Evolutionary conservation across 495 filamentous ascomycete genomes (phyloP), one percentile per base, ranked within the genome.

Genomic region (Podospora pseudocomata): DNA sequence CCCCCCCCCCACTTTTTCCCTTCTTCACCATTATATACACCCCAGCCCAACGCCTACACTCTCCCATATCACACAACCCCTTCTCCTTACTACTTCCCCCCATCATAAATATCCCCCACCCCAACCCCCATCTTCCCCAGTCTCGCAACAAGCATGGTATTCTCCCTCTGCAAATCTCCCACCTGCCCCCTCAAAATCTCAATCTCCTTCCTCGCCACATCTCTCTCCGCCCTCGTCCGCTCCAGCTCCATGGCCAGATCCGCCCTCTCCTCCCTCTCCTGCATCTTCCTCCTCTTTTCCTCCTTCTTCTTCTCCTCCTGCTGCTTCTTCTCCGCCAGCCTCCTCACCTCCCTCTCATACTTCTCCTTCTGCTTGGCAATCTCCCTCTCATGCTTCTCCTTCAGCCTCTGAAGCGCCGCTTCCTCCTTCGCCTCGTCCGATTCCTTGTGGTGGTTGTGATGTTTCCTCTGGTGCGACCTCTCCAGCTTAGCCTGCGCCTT

Each of bases 401-500:
- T 79, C 57, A 87, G 74, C 77, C 86, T 85, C 62, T 78, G 72
- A 55, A 86, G 60, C 9, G 82, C 79, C 60, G 74, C 74, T 73
- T 79, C 83, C 69, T 82, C 86, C 76, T 80, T 83, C 59, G 75
- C 53, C 26, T 49, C 49, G 9, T 69, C 26, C 7, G 54, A 13
- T 13, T 44, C 27, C 6, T 19, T 20, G 18, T 20, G 23, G 27
- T 73, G 74, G 65, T 82, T 84, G 5, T 72, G 68, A 13, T 78
- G 73, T 18, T 82, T 78, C 20, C 81, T 79, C 68, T 85, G 81
- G 16, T 83, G 79, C 27, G 81, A 79, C 65, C 85, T 82, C 78
- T 68, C 72, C 0, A 96, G 79, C 71, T 93, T 92, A 54, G 88
- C 86, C 23, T 93, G 86, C 2, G 92, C 81, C 66, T 90, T 88